phyloP scores from a whole-genome alignment of 805 yeast genomes.

The Metschnikowia continentalis region DNA sequence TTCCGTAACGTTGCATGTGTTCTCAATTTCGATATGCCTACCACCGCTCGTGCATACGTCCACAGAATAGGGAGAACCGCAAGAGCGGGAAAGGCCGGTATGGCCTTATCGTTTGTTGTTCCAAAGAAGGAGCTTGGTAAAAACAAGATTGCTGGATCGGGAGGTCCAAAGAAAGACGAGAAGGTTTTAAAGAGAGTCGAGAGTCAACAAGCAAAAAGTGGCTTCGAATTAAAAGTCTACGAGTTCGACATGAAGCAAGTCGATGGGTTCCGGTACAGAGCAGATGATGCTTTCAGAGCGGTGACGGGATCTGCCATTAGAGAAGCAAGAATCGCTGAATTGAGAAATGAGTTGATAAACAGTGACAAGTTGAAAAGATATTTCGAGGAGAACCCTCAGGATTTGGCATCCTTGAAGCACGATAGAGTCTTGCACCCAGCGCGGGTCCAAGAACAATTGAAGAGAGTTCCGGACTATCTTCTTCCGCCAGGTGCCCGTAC shows the following conservation, averaged over 20 bases:
- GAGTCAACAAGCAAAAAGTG: conserved; percentile 69
- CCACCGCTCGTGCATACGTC: conserved; percentile 81
- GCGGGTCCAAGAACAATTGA: conserved; percentile 78
- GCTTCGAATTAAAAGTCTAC: conserved; percentile 78
- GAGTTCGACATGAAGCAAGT: conserved; percentile 88
- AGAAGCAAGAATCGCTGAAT: conserved; percentile 88
- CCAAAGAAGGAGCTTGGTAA: conserved; percentile 80
- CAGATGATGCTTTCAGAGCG: conserved; percentile 95
- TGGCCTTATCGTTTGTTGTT: conserved; percentile 89
- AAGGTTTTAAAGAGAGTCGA: conserved; percentile 73
- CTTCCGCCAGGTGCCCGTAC: conserved; percentile 74
- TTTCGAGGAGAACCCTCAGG: conserved; percentile 96
- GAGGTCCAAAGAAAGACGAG: conserved; percentile 78
- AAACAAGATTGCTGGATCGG: conserved; percentile 73
- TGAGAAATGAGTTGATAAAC: conserved; percentile 79
- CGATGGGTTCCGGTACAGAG: conserved; percentile 92
- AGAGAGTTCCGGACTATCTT: conserved; percentile 87
- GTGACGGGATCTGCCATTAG: conserved; percentile 85
- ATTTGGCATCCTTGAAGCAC: conserved; percentile 81
- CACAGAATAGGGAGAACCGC: conserved; percentile 98
- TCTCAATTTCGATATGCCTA: conserved; percentile 88
- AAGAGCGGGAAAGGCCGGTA: conserved; percentile 93
- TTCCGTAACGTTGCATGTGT: conserved; percentile 96
- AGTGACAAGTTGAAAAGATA: conserved; percentile 90
- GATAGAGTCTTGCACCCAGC: conserved; percentile 85